phyloP scores from a whole-genome alignment of 1,284 basidiomycete genomes.

The Ceratobasidium sp. region DNA sequence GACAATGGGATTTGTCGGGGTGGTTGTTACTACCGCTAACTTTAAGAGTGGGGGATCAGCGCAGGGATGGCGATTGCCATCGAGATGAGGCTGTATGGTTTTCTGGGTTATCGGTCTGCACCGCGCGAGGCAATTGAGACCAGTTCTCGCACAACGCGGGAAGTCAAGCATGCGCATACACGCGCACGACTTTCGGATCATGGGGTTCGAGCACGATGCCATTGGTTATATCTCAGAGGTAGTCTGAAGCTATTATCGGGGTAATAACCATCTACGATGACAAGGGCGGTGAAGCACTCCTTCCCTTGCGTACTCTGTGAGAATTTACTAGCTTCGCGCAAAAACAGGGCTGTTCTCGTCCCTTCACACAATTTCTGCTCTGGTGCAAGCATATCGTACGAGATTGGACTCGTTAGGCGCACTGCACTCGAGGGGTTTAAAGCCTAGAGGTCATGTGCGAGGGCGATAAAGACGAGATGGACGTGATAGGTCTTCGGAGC shows the following conservation, averaged over 20 bases:
- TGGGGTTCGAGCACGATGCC: not conserved
- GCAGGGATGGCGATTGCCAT: slow-evolving; percentile 7
- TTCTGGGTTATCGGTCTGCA: not conserved
- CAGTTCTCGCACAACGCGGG: not conserved
- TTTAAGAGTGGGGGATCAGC: not conserved
- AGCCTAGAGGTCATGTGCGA: slow-evolving; percentile 11
- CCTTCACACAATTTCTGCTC: slow-evolving; percentile 10
- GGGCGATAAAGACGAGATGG: slow-evolving; percentile 19
- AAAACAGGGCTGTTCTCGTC: slow-evolving; percentile 11
- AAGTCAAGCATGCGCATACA: not conserved
- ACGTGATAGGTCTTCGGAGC: slow-evolving; percentile 24
- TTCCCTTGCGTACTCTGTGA: not conserved
- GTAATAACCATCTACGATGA: not conserved
- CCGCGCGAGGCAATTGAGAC: not conserved
- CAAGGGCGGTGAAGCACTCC: not conserved
- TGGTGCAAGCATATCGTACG: not conserved
- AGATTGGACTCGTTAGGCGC: slow-evolving; percentile 6
- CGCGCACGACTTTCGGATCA: not conserved
- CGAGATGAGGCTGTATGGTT: not conserved
- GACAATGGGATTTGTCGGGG: too few species aligned
- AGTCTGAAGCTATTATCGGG: not conserved
- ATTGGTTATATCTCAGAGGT: not conserved
- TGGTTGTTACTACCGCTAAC: not conserved
- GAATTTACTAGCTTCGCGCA: slow-evolving; percentile 5
- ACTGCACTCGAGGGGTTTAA: not conserved